Base-by-base conservation (phyloP, 768 basidiomycete genomes). In the Leccinum pellstonianum region DNA sequence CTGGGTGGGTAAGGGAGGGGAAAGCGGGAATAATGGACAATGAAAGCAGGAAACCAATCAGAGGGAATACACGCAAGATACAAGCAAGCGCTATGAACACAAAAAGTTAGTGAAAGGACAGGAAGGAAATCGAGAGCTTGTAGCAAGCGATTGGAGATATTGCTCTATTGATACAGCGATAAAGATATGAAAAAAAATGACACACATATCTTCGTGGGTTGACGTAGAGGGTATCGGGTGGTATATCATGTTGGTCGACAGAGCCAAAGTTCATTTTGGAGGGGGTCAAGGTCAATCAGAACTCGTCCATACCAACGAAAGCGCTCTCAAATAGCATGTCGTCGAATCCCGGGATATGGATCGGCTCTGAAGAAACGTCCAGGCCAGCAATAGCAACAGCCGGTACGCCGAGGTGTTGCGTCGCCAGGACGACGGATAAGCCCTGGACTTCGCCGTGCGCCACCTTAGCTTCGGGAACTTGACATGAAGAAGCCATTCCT, bases 311-410 rank as follows among this genome's bases (percentile, higher is more conserved):
- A n/a, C 41, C 10, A 4, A 43, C n/a, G 2, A 68, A 64, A 2
- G 55, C 5, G 5, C 49, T 33, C 9, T 64, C 59, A 14, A 69
- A 64, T 54, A 66, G 58, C 19, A 43, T 43, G 10, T 69, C 68
- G 23, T 68, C 68, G 23, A 69, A 65, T 1, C 29, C 63, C 1
- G 57, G 15, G 7, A 53, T 5, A 9, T 62, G 46, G 41, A 62
- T 57, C 17, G 33, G 55, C 8, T 48, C 59, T 6, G 46, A 25
- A 12, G 54, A 47, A 9, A 60, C 0, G 4, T 63, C 66, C 11
- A 64, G 14, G 1, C 64, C 60, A 0, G 64, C 64, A 1, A 60
- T 57, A 3, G 62, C 57, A 1, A 66, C 59, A 1, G 46, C 27
- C n/a, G 52, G 54, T 0, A 31, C 1, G 17, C 50, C 54, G 7